These are phyloP conservation scores for Dichomitus squalens DNA, from an alignment of 1,284 basidiomycete genomes.

Conservation along the genomic window DNA sequence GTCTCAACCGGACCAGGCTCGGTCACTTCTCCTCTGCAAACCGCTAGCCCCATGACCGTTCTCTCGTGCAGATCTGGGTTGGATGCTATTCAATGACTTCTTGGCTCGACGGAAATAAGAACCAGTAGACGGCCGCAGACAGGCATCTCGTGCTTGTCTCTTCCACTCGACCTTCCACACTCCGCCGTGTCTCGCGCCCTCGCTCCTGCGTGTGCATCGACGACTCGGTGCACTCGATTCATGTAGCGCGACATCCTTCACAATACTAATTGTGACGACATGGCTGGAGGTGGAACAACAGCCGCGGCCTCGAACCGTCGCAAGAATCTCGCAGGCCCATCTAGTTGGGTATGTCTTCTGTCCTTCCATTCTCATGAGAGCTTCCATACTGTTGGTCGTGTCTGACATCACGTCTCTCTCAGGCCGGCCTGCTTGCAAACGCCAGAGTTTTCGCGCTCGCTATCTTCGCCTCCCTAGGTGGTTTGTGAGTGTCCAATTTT, in stretches of 20 bases:
- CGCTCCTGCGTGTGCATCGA: background rate
- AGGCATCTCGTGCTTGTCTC: background rate
- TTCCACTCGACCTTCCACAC: background rate
- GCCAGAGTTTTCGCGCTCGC: conserved; percentile 61
- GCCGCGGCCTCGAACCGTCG: conserved; percentile 49
- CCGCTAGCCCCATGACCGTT: conserved; percentile 11
- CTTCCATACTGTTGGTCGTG: background rate
- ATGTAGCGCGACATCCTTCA: background rate
- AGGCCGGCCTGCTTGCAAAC: conserved; percentile 67
- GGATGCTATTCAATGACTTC: conserved; percentile 6
- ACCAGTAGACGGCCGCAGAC: background rate
- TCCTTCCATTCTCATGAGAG: background rate
- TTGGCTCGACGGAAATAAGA: conserved; percentile 3
- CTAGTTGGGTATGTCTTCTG: conserved; percentile 60
- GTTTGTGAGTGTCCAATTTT: conserved; percentile 49
- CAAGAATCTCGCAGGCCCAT: conserved; percentile 58
- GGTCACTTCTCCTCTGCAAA: background rate
- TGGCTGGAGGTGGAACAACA: conserved; percentile 45
- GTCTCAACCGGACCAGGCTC: conserved; percentile 3
- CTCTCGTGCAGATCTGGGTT: background rate
- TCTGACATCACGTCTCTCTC: background rate
- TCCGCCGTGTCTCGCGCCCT: background rate
- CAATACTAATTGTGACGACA: conserved; percentile 27
- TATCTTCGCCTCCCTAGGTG: conserved; percentile 73
- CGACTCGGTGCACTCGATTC: background rate